Conservation (phyloP, 2,329 filamentous ascomycete species). For the Zarea fungicola region DNA sequence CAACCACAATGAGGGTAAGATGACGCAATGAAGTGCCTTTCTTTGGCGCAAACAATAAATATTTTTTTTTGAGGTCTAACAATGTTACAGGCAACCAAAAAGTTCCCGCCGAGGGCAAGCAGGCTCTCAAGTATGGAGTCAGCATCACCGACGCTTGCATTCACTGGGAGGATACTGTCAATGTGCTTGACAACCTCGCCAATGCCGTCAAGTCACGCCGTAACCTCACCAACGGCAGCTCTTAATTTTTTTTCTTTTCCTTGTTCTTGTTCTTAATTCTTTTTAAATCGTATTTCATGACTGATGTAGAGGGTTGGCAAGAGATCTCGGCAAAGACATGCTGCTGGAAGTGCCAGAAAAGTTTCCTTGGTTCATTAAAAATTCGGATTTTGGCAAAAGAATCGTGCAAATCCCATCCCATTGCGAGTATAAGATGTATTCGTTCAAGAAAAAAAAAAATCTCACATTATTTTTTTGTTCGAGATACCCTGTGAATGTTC, state of each 20-base stretch:
- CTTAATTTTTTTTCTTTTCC: not conserved
- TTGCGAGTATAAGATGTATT: no score
- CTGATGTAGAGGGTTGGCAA: not conserved
- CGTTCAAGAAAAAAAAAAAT: not conserved
- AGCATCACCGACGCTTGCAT: conserved; percentile 98
- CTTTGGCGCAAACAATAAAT: conserved; percentile 21
- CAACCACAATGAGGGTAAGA: conserved; percentile 86
- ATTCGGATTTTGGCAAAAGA: not conserved
- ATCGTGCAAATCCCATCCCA: no score
- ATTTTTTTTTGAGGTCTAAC: no score
- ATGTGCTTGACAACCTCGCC: conserved; percentile 71
- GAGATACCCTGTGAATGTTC: no score
- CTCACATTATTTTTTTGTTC: not conserved
- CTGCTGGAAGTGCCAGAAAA: not conserved
- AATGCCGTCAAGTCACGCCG: conserved; percentile 72
- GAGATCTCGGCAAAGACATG: not conserved
- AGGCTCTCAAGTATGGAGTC: conserved; percentile 84
- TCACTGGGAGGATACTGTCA: conserved; percentile 83
- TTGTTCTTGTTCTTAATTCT: not conserved
- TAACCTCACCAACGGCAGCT: conserved; percentile 31
- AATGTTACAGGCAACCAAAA: conserved; percentile 77
- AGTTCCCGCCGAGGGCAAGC: conserved; percentile 79
- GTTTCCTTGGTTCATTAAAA: conserved; percentile 5
- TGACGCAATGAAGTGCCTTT: not conserved
- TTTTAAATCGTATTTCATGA: conserved; percentile 6